These are phyloP conservation scores for Rhinocladiella mackenziei DNA, from an alignment of 2,329 filamentous ascomycete species.

Conservation along the genomic window DNA sequence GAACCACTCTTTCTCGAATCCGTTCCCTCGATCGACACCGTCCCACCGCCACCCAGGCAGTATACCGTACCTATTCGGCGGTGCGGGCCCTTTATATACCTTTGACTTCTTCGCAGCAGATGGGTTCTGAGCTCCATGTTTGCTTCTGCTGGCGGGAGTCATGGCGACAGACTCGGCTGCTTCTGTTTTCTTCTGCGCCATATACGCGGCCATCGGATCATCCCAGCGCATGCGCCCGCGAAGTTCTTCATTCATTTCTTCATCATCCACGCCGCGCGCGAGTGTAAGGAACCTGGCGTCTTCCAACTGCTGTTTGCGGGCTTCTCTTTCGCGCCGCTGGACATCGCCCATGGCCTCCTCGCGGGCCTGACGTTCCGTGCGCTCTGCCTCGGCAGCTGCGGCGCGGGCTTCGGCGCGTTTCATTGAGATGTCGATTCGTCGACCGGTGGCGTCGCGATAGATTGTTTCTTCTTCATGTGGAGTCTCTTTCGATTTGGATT, in stretches of 20 bases:
- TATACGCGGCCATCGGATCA: conserved; percentile 81
- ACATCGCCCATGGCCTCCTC: conserved; percentile 79
- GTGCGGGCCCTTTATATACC: conserved; percentile 71
- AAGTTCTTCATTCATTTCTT: conserved; percentile 77
- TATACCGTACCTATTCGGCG: conserved; percentile 92
- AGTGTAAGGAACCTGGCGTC: conserved; percentile 80
- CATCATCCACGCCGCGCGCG: conserved; percentile 77
- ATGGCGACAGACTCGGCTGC: no score
- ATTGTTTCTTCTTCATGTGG: conserved; percentile 70
- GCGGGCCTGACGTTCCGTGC: conserved; percentile 61
- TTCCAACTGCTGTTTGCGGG: conserved; percentile 63
- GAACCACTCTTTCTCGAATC: conserved; percentile 91
- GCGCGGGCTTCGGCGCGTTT: conserved; percentile 80
- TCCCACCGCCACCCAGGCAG: conserved; percentile 92
- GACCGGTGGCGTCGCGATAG: conserved; percentile 88
- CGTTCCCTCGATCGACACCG: conserved; percentile 88
- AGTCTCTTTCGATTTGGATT: conserved; percentile 31
- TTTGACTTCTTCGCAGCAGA: conserved; percentile 58
- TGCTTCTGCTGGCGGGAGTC: no score
- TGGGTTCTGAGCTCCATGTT: no score
- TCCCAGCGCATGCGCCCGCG: conserved; percentile 80
- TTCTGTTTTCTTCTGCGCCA: conserved; percentile 52
- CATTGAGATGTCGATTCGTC: conserved; percentile 91
- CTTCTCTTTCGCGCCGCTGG: conserved; percentile 65
- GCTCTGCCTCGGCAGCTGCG: conserved; percentile 67